phyloP scores from a whole-genome alignment of 2,329 filamentous ascomycete genomes.

The Apiospora hydei region DNA sequence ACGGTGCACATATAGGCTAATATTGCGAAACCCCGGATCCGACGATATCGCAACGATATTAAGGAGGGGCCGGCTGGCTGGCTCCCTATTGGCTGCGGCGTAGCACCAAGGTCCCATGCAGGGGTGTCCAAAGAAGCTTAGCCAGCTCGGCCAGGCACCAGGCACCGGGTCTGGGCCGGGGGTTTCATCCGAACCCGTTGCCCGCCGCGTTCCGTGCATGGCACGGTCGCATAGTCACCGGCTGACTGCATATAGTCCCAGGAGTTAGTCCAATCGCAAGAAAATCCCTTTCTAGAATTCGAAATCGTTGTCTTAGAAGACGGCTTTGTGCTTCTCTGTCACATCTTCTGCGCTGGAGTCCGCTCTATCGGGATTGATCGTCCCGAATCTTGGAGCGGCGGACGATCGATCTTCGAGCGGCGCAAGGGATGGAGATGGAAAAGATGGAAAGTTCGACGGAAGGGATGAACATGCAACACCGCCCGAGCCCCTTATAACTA shows the following conservation, averaged over 20 bases:
- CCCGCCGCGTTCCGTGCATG: slow-evolving; percentile 14
- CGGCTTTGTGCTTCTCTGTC: neutral
- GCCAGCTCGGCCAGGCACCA: neutral
- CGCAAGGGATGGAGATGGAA: neutral
- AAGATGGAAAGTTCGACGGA: neutral
- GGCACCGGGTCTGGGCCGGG: neutral
- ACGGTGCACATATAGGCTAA: neutral
- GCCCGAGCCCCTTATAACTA: neutral
- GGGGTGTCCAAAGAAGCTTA: neutral
- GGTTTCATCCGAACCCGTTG: slow-evolving; percentile 1
- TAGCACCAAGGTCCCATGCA: neutral
- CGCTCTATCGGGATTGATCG: slow-evolving; percentile 1
- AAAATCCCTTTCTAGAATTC: neutral
- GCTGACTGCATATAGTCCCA: neutral
- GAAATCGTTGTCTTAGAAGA: neutral
- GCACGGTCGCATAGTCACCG: slow-evolving; percentile 2
- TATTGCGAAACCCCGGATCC: slow-evolving; percentile 1
- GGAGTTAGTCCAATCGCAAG: neutral
- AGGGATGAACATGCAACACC: neutral
- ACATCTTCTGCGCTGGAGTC: neutral
- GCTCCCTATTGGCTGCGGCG: neutral
- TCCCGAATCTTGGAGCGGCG: neutral
- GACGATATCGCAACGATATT: neutral
- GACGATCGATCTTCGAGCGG: neutral
- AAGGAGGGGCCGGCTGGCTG: neutral